phyloP scores from a whole-genome alignment of 2,329 filamentous ascomycete species.

The Aspergillus costaricaensis region DNA sequence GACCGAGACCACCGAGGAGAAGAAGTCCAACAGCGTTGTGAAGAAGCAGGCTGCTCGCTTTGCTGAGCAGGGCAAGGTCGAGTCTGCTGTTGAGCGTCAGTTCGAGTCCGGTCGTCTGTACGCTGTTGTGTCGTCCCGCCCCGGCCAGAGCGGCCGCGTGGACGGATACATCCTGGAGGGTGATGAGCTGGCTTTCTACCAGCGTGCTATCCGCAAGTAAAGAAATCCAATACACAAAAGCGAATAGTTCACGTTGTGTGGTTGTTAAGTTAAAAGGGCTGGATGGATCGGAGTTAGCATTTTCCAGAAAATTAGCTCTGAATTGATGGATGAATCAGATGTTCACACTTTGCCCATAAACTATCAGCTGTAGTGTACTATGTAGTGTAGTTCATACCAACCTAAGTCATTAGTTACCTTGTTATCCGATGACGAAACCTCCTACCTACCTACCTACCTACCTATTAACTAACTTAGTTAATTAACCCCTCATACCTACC shows the following conservation, averaged over 20 bases:
- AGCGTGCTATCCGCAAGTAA: conserved; percentile 99
- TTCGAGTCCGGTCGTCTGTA: conserved; percentile 99
- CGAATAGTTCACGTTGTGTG: conserved; percentile 2
- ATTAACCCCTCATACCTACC: too few relatives aligned
- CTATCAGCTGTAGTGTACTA: neutral
- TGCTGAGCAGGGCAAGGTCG: conserved; percentile 86
- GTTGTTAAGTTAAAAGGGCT: conserved; percentile 18
- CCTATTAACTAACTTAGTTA: too few relatives aligned
- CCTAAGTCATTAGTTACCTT: neutral
- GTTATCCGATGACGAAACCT: neutral
- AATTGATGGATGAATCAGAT: conserved; percentile 3
- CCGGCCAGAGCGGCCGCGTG: conserved; percentile 93
- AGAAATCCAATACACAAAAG: conserved; percentile 25
- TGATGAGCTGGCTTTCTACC: conserved; percentile 99
- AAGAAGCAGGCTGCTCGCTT: conserved; percentile 93
- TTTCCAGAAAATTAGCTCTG: conserved; percentile 3
- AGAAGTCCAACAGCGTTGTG: conserved; percentile 95
- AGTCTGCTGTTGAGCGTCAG: conserved; percentile 90
- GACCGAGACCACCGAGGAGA: conserved; percentile 60
- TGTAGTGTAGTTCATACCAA: too few relatives aligned
- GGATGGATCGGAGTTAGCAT: conserved; percentile 19
- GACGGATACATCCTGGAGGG: conserved; percentile 99
- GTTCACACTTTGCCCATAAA: neutral
- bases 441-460: too few relatives aligned
- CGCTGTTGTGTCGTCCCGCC: conserved; percentile 88